Evolutionary conservation across 2,329 filamentous ascomycete species (phyloP).

Genomic region (Diaporthe nobilis): DNA sequence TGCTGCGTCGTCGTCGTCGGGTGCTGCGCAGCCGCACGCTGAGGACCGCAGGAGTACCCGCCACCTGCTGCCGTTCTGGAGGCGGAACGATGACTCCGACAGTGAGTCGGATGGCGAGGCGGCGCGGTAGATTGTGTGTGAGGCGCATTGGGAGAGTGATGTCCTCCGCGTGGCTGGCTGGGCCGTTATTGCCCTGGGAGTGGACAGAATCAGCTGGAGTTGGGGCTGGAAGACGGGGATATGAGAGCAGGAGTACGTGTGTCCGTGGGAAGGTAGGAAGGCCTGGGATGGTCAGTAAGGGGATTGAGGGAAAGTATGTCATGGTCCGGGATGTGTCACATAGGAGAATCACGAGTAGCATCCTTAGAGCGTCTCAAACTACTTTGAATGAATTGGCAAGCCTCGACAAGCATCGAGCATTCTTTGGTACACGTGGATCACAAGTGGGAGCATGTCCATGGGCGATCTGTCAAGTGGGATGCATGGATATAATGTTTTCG

Average conservation of each 20-base stretch:
- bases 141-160: background rate
- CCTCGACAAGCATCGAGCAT: background rate
- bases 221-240: background rate
- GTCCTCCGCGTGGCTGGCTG: background rate
- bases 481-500: constrained; percentile 20
- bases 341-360: background rate
- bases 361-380: background rate
- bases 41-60: constrained; percentile 19
- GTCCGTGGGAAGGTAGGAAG: background rate
- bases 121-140: background rate
- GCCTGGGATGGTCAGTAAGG: no score
- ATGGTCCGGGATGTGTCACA: background rate
- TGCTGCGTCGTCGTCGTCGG: background rate
- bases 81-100: constrained; percentile 38
- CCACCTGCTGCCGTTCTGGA: constrained; percentile 38
- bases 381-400: background rate
- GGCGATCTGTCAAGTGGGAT: background rate
- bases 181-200: background rate
- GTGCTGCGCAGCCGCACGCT: background rate
- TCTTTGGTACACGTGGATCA: background rate
- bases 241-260: background rate
- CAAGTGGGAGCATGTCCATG: background rate
- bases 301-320: background rate
- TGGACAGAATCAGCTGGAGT: no score
- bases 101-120: constrained; percentile 32